Evolutionary conservation across 78 protist genomes (phyloP).

Genomic region (Bodo saltans): DNA sequence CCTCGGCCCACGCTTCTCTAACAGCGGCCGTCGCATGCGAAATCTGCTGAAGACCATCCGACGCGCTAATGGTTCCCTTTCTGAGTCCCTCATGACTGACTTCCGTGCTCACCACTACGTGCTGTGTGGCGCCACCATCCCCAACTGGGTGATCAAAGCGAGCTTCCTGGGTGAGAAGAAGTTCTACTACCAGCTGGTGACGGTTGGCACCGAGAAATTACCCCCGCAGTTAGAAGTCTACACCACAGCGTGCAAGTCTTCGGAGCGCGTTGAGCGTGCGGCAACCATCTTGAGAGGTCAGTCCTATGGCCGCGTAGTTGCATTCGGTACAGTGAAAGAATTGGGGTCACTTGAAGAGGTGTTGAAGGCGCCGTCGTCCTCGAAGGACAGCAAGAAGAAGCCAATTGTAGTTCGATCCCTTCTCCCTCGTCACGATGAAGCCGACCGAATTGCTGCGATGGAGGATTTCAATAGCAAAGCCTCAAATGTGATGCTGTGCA

Average conservation of each 20-base stretch:
- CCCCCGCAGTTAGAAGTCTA: background rate
- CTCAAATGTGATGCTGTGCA: slow-evolving; percentile 55
- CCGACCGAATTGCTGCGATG: slow-evolving; percentile 91
- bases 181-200: background rate
- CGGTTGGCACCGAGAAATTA: background rate
- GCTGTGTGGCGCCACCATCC: background rate
- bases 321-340: background rate
- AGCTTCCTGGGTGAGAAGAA: background rate
- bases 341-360: background rate
- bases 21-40: background rate
- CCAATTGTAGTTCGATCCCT: background rate
- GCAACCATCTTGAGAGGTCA: background rate
- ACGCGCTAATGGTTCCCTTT: background rate
- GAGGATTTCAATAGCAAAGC: slow-evolving; percentile 46
- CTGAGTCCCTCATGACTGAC: background rate
- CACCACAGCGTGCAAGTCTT: background rate
- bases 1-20: background rate
- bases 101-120: background rate
- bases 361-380: background rate
- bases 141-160: background rate
- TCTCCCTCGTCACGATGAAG: slow-evolving; percentile 28
- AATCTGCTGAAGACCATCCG: background rate
- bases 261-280: background rate
- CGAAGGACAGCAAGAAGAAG: background rate
- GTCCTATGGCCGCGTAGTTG: background rate